These are phyloP conservation scores for Malassezia japonica DNA, from an alignment of 1,284 basidiomycete genomes.

Conservation along the genomic window DNA sequence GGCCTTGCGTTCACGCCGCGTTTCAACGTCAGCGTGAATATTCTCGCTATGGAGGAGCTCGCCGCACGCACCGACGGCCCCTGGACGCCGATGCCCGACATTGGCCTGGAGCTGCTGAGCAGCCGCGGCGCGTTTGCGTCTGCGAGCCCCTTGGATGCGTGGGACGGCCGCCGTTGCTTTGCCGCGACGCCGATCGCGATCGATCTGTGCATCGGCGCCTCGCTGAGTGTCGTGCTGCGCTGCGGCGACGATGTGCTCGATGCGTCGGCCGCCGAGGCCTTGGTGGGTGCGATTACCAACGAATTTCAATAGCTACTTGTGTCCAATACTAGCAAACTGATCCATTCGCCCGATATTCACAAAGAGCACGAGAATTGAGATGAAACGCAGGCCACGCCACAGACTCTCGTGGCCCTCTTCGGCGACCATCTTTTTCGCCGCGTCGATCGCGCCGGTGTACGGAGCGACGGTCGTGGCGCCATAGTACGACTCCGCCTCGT, in stretches of 20 bases:
- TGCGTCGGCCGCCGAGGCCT: not conserved
- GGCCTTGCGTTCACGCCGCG: constrained; percentile 11
- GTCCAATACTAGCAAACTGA: not conserved
- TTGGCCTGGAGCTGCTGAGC: not conserved
- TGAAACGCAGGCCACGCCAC: constrained; percentile 37
- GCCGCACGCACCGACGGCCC: not conserved
- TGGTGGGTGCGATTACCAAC: not conserved
- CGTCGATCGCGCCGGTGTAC: constrained; percentile 40
- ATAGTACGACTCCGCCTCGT: constrained; percentile 30
- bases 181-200: not conserved
- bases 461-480: constrained; percentile 37
- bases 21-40: constrained; percentile 28
- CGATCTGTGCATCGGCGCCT: not conserved
- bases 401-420: constrained; percentile 44
- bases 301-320: too few relatives aligned
- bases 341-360: not conserved
- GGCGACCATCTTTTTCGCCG: constrained; percentile 40
- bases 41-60: constrained; percentile 7
- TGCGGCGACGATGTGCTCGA: too few relatives aligned
- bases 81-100: not conserved
- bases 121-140: not conserved
- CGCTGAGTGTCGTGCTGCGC: not conserved
- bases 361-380: constrained; percentile 4
- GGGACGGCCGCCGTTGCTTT: constrained; percentile 1
- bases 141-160: not conserved